Evolutionary conservation across 2,329 filamentous ascomycete genomes (phyloP).

Genomic region (Ceratocystis destructans): DNA sequence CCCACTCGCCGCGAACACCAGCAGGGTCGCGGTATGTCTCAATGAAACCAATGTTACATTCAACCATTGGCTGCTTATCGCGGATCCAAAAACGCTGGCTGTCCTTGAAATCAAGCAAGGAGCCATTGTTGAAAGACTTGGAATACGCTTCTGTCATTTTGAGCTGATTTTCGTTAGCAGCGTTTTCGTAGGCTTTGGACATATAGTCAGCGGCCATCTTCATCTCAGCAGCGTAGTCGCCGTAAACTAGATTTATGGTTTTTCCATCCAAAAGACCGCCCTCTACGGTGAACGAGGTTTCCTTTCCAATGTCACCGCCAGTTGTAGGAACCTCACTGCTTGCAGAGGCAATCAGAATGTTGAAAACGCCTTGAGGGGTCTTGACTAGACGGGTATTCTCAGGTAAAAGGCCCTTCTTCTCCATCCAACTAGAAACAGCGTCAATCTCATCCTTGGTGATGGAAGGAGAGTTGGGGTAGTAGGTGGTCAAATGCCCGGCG

Average conservation of each 20-base stretch:
- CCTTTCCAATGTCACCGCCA: constrained; percentile 56
- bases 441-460: constrained; percentile 66
- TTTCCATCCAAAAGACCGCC: constrained; percentile 50
- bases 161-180: constrained; percentile 60
- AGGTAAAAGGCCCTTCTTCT: constrained; percentile 53
- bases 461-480: constrained; percentile 61
- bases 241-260: constrained; percentile 57
- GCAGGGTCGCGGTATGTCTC: constrained; percentile 77
- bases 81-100: constrained; percentile 70
- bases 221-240: constrained; percentile 63
- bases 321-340: constrained; percentile 42
- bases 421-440: constrained; percentile 58
- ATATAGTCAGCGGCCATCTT: constrained; percentile 51
- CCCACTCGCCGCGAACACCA: constrained; percentile 70
- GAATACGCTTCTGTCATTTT: constrained; percentile 62
- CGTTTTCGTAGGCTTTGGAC: constrained; percentile 52
- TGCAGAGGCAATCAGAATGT: constrained; percentile 62
- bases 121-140: constrained; percentile 60
- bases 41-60: constrained; percentile 71
- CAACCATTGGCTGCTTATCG: constrained; percentile 67
- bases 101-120: constrained; percentile 64
- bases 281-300: constrained; percentile 45
- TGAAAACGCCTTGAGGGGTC: constrained; percentile 47
- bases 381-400: constrained; percentile 70
- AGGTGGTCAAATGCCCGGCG: constrained; percentile 64